Percentiles rank a stretch among this genome's conserved stretches.
Conservation (phyloP, 169 alveolate genomes). For the Plasmodium berghei region DNA sequence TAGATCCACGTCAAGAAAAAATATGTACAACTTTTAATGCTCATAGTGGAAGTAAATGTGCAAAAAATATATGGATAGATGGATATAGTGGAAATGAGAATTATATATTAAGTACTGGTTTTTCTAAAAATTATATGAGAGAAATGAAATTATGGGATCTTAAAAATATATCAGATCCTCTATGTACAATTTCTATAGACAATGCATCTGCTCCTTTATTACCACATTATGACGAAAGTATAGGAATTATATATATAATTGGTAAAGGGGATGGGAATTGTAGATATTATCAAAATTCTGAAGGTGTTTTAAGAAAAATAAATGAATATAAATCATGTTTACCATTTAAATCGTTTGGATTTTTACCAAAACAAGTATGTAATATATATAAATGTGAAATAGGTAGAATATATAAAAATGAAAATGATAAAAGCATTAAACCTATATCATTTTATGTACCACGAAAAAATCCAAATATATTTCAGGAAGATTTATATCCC, state of each 20-base stretch:
- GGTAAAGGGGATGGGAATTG: constrained; percentile 87
- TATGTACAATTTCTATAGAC: constrained; percentile 79
- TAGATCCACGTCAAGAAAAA: constrained; percentile 83
- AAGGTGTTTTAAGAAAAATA: constrained; percentile 78
- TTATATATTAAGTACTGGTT: constrained; percentile 83
- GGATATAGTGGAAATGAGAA: constrained; percentile 81
- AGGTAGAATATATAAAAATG: constrained; percentile 82
- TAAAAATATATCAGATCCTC: constrained; percentile 75
- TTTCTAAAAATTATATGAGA: constrained; percentile 82
- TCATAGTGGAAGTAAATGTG: constrained; percentile 81
- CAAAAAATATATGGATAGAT: constrained; percentile 81
- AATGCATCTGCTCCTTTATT: constrained; percentile 84
- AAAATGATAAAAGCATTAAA: constrained; percentile 78
- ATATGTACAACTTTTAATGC: constrained; percentile 67
- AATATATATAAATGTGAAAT: constrained; percentile 85
- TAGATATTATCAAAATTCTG: constrained; percentile 82
- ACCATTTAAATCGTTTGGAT: constrained; percentile 84
- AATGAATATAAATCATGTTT: constrained; percentile 82
- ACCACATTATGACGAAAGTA: constrained; percentile 84
- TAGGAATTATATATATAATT: constrained; percentile 81
- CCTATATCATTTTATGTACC: constrained; percentile 83
- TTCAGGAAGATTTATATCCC: constrained; percentile 82
- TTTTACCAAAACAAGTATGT: constrained; percentile 80
- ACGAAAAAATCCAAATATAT: constrained; percentile 78
- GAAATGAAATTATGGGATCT: constrained; percentile 85